A percentile compares a stretch with the other conserved stretches of the same genome.
These are phyloP conservation scores for Byssoonygena ceratinophila DNA, from an alignment of 2,329 filamentous ascomycete genomes.

Conservation along the genomic window DNA sequence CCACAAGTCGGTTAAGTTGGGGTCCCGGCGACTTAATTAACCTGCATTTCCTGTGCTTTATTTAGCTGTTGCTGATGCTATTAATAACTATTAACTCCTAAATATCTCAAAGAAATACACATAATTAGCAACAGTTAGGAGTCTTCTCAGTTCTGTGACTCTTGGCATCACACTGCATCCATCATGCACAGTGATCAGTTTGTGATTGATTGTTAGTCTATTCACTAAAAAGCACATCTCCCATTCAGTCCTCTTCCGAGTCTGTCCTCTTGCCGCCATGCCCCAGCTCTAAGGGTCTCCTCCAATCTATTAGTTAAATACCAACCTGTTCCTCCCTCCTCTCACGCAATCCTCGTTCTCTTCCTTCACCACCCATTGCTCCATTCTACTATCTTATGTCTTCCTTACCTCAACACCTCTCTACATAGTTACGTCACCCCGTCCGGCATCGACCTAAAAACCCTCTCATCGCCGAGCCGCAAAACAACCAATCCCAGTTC, in stretches of 20 bases:
- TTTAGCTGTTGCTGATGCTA: neutral
- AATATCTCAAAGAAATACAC: neutral
- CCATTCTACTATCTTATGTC: neutral
- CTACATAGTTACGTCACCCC: neutral
- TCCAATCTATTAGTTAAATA: no score
- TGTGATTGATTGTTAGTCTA: no score
- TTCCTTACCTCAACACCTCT: neutral
- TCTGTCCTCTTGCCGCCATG: no score
- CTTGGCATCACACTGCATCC: no score
- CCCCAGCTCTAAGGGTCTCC: no score
- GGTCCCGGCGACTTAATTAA: neutral
- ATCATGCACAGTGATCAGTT: no score
- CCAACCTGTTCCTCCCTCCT: no score
- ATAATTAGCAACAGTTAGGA: constrained; percentile 8
- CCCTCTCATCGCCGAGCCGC: neutral
- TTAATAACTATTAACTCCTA: constrained; percentile 3
- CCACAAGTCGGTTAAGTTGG: neutral
- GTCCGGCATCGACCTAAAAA: no score
- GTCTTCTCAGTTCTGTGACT: no score
- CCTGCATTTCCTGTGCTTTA: neutral
- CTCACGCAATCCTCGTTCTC: neutral
- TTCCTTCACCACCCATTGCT: neutral
- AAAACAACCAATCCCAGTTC: neutral
- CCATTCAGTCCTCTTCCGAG: no score
- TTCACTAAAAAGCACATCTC: no score